These are phyloP conservation scores for Galeopsis tetrahit DNA, from an alignment of 257 asterid species.

Conservation along the genomic window DNA sequence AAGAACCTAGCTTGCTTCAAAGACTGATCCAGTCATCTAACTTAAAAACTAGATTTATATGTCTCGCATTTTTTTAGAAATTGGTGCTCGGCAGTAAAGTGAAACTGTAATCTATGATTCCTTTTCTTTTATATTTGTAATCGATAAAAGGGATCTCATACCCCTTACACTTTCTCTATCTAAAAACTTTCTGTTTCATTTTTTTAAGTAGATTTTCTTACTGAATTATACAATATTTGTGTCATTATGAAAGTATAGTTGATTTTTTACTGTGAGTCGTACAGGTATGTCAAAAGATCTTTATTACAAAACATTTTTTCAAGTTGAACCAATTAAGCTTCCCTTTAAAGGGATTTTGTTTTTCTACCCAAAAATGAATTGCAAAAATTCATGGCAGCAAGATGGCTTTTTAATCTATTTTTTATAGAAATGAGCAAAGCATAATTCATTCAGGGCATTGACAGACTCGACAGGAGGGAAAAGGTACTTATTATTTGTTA, in stretches of 20 bases:
- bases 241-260: conserved; percentile 3
- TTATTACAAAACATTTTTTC: conserved; percentile 2
- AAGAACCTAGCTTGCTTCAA: conserved; percentile 16
- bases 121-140: not conserved
- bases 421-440: not conserved
- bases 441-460: not conserved
- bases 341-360: not conserved
- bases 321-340: not conserved
- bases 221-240: not conserved
- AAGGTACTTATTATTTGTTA: not conserved
- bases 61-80: not conserved
- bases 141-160: not conserved
- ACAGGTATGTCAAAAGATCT: not conserved
- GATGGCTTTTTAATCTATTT: not conserved
- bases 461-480: conserved; percentile 14
- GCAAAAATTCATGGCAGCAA: not conserved
- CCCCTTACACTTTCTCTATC: not conserved
- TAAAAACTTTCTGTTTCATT: not conserved
- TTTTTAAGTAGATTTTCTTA: too few species aligned
- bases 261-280: not conserved
- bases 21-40: not conserved
- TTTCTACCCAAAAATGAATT: conserved; percentile 1
- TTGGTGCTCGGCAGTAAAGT: not conserved
- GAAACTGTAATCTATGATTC: not conserved
- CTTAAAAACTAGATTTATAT: not conserved